Evolutionary conservation across 306 rosid species (phyloP), one percentile per base, ranked within the genome.

Genomic region (Lotus japonicus): DNA sequence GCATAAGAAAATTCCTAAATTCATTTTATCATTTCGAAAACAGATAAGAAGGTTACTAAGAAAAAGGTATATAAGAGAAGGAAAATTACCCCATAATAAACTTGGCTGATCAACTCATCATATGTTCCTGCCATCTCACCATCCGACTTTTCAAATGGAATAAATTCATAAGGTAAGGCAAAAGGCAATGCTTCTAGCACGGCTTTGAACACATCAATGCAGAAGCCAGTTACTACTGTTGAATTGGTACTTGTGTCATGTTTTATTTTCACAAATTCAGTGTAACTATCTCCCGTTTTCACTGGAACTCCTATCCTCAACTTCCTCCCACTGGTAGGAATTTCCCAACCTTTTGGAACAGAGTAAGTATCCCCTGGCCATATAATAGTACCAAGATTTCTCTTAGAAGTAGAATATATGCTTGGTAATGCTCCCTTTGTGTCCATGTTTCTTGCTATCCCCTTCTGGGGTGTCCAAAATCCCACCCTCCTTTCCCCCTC

Each of bases 351-450:
- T 44, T 49, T 82, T 2, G 94, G 92, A 42, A 4, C 0, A 9
- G 50, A 50, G 19, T 19, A 0, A 0, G 64, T 33, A n/a, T 87
- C 84, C 23, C 94, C 96, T 1, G 96, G 94, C 96, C 94, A 79
- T 14, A 80, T 11, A 23, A 80, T 70, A 0, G 59, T 6, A 8
- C 74, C 71, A 15, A 80, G 58, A 56, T 68, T 68, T 10, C 66
- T 5, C 33, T 65, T 76, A 7, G 73, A 78, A 8, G 50, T 35
- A 8, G 83, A 45, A 12, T 18, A 11, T 2, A 11, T 41, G 9
- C 15, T 16, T 44, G 49, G 28, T 16, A 16, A n/a, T 55, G 39
- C 13, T 11, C 41, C 56, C 1, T 21, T 18, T 3, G 52, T 41
- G 46, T 73, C 39, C 58, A 79, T 17, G 23, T 53, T 53, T 15